Percentiles rank a stretch among this genome's conserved stretches.
These are phyloP conservation scores for Aspergillus diversus DNA, from an alignment of 495 filamentous ascomycete species.

Conservation along the genomic window DNA sequence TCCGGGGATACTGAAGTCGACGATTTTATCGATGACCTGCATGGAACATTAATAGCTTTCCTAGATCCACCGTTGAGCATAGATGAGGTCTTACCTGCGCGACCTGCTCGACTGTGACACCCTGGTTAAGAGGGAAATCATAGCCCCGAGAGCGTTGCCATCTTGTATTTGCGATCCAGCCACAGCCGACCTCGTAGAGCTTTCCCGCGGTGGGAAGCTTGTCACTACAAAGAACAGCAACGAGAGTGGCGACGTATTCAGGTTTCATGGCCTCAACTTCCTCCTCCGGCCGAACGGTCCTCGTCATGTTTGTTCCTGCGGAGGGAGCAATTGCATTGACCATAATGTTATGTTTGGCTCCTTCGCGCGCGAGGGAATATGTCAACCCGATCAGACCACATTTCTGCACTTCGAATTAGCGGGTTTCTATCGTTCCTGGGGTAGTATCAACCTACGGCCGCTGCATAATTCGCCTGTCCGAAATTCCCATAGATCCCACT, in stretches of 20 bases:
- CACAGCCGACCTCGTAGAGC: slow-evolving; percentile 95
- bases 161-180: slow-evolving; percentile 88
- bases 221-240: slow-evolving; percentile 86
- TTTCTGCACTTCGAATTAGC: slow-evolving; percentile 51
- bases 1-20: too few relatives aligned
- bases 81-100: too few relatives aligned
- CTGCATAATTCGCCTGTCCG: slow-evolving; percentile 96
- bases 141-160: slow-evolving; percentile 94
- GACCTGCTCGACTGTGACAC: too few relatives aligned
- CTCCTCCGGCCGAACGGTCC: slow-evolving; percentile 93
- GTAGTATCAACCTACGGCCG: slow-evolving; percentile 49
- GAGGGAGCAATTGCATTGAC: slow-evolving; percentile 99
- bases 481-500: slow-evolving; percentile 99
- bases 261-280: slow-evolving; percentile 99
- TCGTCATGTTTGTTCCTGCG: slow-evolving; percentile 94
- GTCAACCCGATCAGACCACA: slow-evolving; percentile 93
- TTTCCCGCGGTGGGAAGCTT: slow-evolving; percentile 84
- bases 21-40: too few relatives aligned
- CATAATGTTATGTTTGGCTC: slow-evolving; percentile 95
- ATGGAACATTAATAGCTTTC: too few relatives aligned
- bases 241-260: slow-evolving; percentile 94
- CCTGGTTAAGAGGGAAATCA: slow-evolving; percentile 67
- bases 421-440: too few relatives aligned
- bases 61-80: too few relatives aligned
- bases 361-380: slow-evolving; percentile 91